Evolutionary conservation across 441 rosid species (phyloP).

Genomic region (Erodium moschatum): DNA sequence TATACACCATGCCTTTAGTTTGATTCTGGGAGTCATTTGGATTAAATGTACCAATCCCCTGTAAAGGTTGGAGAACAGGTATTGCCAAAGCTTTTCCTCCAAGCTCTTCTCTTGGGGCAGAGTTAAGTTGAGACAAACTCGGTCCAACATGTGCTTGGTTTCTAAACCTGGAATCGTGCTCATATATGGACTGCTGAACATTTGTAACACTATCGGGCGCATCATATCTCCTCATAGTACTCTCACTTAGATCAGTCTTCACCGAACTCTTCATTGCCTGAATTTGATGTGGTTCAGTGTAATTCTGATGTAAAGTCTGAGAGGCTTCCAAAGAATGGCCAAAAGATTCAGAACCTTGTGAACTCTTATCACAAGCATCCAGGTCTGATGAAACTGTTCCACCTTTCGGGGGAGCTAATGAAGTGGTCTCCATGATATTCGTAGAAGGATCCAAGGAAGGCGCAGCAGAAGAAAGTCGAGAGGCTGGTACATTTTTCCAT

Average conservation of each 20-base stretch:
- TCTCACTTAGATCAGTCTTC: conserved; percentile 37
- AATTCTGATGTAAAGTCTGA: conserved; percentile 31
- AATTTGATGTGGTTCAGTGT: conserved; percentile 38
- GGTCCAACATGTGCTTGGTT: conserved; percentile 10
- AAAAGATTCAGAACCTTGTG: conserved; percentile 34
- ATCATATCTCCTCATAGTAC: conserved; percentile 42
- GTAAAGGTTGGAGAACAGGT: conserved; percentile 25
- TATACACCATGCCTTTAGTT: conserved; percentile 24
- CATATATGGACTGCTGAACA: conserved; percentile 25
- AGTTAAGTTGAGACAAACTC: conserved; percentile 24
- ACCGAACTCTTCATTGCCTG: conserved; percentile 37
- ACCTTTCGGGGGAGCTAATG: conserved; percentile 29
- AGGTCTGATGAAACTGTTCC: conserved; percentile 30
- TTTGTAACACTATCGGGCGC: conserved; percentile 31
- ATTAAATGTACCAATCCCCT: conserved; percentile 29
- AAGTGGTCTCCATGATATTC: conserved; percentile 31
- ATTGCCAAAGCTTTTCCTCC: conserved; percentile 27
- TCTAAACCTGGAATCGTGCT: not conserved
- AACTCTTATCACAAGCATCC: conserved; percentile 25
- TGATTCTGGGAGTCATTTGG: conserved; percentile 32
- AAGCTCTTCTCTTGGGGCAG: conserved; percentile 25
- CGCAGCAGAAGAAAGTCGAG: conserved; percentile 32
- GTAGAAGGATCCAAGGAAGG: conserved; percentile 27
- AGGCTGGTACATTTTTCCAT: conserved; percentile 34
- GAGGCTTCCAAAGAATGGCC: conserved; percentile 41